These are phyloP conservation scores for Corchorus olitorius DNA, from an alignment of 345 rosid genomes.

Conservation along the genomic window DNA sequence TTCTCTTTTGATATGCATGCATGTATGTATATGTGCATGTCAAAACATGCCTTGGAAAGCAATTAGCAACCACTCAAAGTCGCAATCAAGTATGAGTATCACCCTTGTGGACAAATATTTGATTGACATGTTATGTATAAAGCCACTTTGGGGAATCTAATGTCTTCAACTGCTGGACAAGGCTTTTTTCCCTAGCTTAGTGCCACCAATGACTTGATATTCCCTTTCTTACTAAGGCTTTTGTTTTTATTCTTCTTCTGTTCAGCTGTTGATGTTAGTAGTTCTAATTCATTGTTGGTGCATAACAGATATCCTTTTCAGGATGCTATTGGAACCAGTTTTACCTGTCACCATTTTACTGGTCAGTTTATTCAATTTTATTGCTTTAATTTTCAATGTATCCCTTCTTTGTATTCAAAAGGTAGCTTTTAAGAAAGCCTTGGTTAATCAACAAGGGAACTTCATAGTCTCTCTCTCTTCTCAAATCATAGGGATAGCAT, in stretches of 20 bases:
- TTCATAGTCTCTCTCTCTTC: background rate
- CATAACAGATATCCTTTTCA: conserved; percentile 54
- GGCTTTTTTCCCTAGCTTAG: background rate
- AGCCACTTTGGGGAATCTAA: conserved; percentile 5
- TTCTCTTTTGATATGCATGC: too few relatives aligned
- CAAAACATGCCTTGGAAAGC: background rate
- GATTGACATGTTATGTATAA: background rate
- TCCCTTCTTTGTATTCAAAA: background rate
- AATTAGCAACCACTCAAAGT: background rate
- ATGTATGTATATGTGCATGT: background rate
- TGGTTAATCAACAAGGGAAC: background rate
- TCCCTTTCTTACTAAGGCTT: conserved; percentile 9
- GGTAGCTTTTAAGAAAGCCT: background rate
- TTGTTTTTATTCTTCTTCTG: background rate
- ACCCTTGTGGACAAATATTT: conserved; percentile 4
- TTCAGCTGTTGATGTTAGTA: background rate
- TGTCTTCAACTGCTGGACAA: conserved; percentile 8
- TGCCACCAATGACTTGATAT: conserved; percentile 1
- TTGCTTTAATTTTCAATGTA: background rate
- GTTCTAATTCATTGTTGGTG: conserved; percentile 4
- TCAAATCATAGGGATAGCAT: background rate
- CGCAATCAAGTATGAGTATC: background rate
- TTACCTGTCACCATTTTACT: conserved; percentile 49
- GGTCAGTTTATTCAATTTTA: conserved; percentile 42
- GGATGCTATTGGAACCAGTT: conserved; percentile 63